Evolutionary conservation across 192 early-diverging fungal species (phyloP).

Genomic region (Glomus cerebriforme): DNA sequence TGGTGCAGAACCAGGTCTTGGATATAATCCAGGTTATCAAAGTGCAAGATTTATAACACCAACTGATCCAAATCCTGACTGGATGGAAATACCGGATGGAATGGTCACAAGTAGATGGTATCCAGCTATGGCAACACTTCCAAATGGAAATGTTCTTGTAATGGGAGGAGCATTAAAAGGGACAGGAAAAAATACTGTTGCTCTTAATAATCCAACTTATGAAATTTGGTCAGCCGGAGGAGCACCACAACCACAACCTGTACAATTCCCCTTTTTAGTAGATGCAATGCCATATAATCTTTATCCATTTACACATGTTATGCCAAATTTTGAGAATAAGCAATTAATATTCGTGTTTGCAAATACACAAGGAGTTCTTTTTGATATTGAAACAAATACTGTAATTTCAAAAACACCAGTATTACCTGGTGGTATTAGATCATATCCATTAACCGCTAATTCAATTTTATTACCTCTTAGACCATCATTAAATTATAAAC

Average conservation of each 20-base stretch:
- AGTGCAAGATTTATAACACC: slow-evolving; percentile 49
- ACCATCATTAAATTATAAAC: slow-evolving; percentile 56
- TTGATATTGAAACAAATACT: slow-evolving; percentile 43
- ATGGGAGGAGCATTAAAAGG: slow-evolving; percentile 57
- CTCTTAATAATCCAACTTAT: slow-evolving; percentile 52
- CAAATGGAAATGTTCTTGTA: slow-evolving; percentile 52
- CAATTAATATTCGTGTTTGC: slow-evolving; percentile 54
- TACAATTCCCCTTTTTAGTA: slow-evolving; percentile 46
- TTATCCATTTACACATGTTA: slow-evolving; percentile 52
- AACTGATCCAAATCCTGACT: slow-evolving; percentile 40
- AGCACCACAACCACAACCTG: slow-evolving; percentile 23
- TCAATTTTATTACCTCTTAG: slow-evolving; percentile 57
- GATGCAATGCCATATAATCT: slow-evolving; percentile 55
- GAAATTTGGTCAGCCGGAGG: slow-evolving; percentile 30
- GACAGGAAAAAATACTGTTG: slow-evolving; percentile 41
- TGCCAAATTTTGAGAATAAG: slow-evolving; percentile 37
- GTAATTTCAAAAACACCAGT: slow-evolving; percentile 45
- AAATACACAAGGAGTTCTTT: slow-evolving; percentile 52
- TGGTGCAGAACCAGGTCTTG: slow-evolving; percentile 38
- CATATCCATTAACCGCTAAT: slow-evolving; percentile 62
- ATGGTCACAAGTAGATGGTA: slow-evolving; percentile 56
- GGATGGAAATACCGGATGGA: slow-evolving; percentile 44
- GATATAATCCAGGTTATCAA: slow-evolving; percentile 41
- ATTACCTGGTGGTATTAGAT: slow-evolving; percentile 48
- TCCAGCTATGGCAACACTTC: slow-evolving; percentile 44